Base-by-base conservation (phyloP, 805 yeast genomes). In the Candida caryicola region DNA sequence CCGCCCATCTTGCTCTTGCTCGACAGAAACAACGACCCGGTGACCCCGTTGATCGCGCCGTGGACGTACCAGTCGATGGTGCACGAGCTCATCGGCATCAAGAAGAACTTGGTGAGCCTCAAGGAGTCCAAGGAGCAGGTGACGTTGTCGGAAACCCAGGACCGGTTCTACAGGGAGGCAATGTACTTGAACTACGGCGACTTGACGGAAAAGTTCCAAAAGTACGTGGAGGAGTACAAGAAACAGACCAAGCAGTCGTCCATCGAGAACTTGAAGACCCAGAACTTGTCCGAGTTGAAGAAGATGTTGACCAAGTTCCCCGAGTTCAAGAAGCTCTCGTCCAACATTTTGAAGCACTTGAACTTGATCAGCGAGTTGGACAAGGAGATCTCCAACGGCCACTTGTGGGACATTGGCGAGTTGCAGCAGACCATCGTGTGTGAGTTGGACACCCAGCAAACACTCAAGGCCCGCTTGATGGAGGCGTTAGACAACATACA, bases 11-110 rank as follows among this genome's bases (percentile, higher is more conserved):
- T 95, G 33, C 60, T 93, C 9, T 69, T 93, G 2, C 54, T 93
- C 33, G 98, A 93, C 60, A 72, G 99, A 37, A 77, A 81, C 41
- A 84, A 79, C 53, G 99, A 93, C 61, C 97, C 99, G 2, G 70
- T 91, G 10, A 91, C 99, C 0, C 97, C 99, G 1, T 71, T 93
- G 21, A 64, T 93, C 34, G 78, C 83, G 28, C 99, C 98, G 2
- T 93, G 99, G 99, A 90, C 99, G 1, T 93, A 88, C 62, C 98
- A 91, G 57, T 85, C 96, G 2, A 91, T 93, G 98, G 87, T 93
- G 13, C 95, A 91, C 58, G 98, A 95, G 57, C 73, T 89, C 16
- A 67, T 93, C 21, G 95, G 91, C 2, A 85, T 93, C 41, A 66
- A 71, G 23, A 83, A 88, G 54, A 91, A 93, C 50, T 76, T 90